These are phyloP conservation scores for Pseudocercospora crystallina DNA, from an alignment of 2,329 filamentous ascomycete species.

Conservation along the genomic window DNA sequence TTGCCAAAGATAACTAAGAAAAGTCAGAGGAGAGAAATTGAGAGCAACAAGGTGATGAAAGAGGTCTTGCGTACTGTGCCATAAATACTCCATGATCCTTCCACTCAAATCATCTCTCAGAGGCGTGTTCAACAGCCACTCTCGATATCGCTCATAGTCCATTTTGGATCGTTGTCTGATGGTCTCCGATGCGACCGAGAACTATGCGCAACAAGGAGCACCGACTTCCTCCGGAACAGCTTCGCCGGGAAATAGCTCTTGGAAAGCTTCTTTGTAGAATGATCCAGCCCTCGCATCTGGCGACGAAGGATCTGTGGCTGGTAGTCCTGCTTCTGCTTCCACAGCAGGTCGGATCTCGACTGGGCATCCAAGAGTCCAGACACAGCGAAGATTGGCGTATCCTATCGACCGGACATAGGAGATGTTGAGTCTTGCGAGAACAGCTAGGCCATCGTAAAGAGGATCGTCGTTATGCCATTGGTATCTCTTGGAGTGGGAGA, in stretches of 20 bases:
- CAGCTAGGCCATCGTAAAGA: conserved; percentile 49
- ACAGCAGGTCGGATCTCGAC: conserved; percentile 49
- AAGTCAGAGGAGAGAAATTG: too few species aligned
- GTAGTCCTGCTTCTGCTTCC: conserved; percentile 32
- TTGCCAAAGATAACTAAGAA: conserved; percentile 11
- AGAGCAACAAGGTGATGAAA: too few species aligned
- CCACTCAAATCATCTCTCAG: conserved; percentile 52
- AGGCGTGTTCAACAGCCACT: conserved; percentile 51
- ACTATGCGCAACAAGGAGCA: conserved; percentile 57
- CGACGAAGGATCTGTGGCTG: conserved; percentile 10
- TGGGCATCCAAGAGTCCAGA: conserved; percentile 54
- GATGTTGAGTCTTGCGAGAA: conserved; percentile 51
- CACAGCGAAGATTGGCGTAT: conserved; percentile 57
- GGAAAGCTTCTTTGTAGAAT: conserved; percentile 51
- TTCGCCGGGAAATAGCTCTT: conserved; percentile 46
- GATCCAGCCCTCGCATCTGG: conserved; percentile 48
- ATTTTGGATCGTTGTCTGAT: conserved; percentile 46
- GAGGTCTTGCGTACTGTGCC: conserved; percentile 57
- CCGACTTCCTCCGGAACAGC: conserved; percentile 48
- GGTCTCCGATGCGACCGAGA: conserved; percentile 51
- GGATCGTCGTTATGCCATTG: conserved; percentile 58
- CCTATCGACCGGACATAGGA: conserved; percentile 50
- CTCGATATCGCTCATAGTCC: conserved; percentile 51
- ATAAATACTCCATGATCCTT: conserved; percentile 57
- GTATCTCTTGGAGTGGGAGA: conserved; percentile 58